Conservation (phyloP, 2,329 filamentous ascomycete species). For the Clarireedia sp. region DNA sequence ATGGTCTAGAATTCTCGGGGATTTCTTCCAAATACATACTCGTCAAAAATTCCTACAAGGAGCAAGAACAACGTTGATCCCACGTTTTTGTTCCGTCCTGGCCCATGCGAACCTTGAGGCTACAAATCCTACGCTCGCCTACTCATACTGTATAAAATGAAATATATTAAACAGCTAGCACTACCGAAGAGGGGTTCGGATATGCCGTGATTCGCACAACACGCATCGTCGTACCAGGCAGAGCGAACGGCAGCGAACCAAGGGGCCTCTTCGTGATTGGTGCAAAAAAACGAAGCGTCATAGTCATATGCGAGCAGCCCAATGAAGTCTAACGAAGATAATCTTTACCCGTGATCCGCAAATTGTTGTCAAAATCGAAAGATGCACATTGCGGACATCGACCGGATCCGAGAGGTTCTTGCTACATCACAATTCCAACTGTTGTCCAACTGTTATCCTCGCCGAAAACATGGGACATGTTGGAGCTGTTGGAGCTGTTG, state of each 20-base stretch:
- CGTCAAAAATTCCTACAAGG: conserved; percentile 11
- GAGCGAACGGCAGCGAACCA: neutral
- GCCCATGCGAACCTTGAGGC: neutral
- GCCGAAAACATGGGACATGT: neutral
- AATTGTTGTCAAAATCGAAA: neutral
- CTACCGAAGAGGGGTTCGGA: conserved; percentile 10
- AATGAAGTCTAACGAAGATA: conserved; percentile 5
- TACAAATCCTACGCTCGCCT: neutral
- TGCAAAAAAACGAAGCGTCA: conserved; percentile 5
- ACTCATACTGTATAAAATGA: neutral
- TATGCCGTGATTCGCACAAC: conserved; percentile 11
- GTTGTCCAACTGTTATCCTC: conserved; percentile 4
- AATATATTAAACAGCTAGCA: neutral
- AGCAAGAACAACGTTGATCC: conserved; percentile 8
- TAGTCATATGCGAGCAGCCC: neutral
- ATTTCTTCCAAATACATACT: neutral
- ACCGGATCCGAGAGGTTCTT: too few species aligned
- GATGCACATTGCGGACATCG: too few species aligned
- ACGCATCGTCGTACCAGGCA: neutral
- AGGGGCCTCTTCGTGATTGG: neutral
- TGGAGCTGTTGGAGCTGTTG: neutral
- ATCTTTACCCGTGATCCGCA: neutral
- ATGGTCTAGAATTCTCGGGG: conserved; percentile 2
- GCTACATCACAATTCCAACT: neutral
- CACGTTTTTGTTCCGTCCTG: conserved; percentile 6